Evolutionary conservation across 495 filamentous ascomycete genomes (phyloP), one percentile per base, ranked within the genome.

Genomic region (Daldinia loculata): DNA sequence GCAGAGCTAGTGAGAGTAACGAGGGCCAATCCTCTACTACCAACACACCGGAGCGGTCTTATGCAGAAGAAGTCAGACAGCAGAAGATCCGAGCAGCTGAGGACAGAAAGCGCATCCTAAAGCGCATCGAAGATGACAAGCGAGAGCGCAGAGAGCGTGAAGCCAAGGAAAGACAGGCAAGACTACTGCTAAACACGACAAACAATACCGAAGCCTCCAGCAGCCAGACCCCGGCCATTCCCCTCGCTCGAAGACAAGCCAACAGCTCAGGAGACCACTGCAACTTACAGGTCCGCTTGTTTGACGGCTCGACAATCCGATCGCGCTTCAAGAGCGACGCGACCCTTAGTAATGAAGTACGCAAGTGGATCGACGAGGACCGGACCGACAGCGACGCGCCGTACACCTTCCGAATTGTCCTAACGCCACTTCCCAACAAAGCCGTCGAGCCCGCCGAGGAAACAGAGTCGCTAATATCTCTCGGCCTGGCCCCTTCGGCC

Each of bases 331-430:
- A 85, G 0, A 85, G 88, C 51, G 82, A 81, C 1, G 82, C 87
- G 11, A 92, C 87, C 14, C 84, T 98, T n/a, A 76, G 80, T 11
- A 80, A 74, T 6, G 87, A 92, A 41, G 91, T 98, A 2, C 86
- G 95, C 3, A 71, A 84, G 4, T 98, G 93, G 92, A 83, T 98
- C 11, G 92, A 95, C 60, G 76, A 80, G 27, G 76, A 76, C 9
- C 76, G 77, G 3, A 65, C 61, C 0, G 86, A 77, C 76, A 78
- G 69, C 56, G 70, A 72, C 11, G 67, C 76, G 32, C 90, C 91
- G 3, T 98, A 93, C 77, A 91, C 87, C 32, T 93, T 98, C 79
- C 93, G 94, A 73, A 88, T 95, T 36, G 89, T 98, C 32, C 82
- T 95, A 1, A 89, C 92, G 0, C 95, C 95, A 1, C 80, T 87